A percentile compares a stretch with the other conserved stretches of the same genome.
Evolutionary conservation across 2,329 filamentous ascomycete genomes (phyloP).

Genomic region (Colletotrichum scovillei): DNA sequence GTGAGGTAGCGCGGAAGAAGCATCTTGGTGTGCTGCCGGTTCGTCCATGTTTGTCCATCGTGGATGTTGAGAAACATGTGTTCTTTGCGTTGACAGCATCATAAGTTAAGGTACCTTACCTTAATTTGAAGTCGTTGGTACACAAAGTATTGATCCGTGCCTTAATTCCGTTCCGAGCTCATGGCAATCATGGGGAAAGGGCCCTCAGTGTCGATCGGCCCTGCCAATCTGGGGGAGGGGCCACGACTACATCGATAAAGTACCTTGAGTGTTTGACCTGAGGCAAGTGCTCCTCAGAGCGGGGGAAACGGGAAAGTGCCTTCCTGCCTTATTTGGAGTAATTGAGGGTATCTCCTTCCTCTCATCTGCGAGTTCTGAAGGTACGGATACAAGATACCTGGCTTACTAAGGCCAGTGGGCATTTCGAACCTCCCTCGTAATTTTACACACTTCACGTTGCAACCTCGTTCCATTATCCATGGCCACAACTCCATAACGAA

Average conservation of each 20-base stretch:
- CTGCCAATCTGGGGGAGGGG: conserved; percentile 23
- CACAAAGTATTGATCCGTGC: too few species aligned
- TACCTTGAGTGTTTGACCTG: too few species aligned
- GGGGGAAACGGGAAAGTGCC: not conserved
- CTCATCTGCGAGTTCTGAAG: not conserved
- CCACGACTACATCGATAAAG: not conserved
- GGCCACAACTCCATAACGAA: not conserved
- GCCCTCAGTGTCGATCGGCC: conserved; percentile 12
- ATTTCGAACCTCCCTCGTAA: not conserved
- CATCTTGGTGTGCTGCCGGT: not conserved
- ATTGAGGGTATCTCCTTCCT: not conserved
- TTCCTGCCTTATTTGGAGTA: too few species aligned
- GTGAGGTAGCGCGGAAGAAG: not conserved
- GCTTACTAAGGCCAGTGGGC: not conserved
- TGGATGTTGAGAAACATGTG: not conserved
- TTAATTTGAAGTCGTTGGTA: too few species aligned
- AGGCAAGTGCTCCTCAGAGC: not conserved
- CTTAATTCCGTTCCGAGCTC: conserved; percentile 1
- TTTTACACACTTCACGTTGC: not conserved
- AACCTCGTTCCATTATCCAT: not conserved
- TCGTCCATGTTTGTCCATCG: not conserved
- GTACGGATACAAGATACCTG: not conserved
- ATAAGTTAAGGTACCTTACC: too few species aligned
- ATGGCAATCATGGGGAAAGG: not conserved
- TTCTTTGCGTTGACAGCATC: not conserved